Conservation (phyloP, 805 yeast genomes). For the Torulaspora indica region DNA sequence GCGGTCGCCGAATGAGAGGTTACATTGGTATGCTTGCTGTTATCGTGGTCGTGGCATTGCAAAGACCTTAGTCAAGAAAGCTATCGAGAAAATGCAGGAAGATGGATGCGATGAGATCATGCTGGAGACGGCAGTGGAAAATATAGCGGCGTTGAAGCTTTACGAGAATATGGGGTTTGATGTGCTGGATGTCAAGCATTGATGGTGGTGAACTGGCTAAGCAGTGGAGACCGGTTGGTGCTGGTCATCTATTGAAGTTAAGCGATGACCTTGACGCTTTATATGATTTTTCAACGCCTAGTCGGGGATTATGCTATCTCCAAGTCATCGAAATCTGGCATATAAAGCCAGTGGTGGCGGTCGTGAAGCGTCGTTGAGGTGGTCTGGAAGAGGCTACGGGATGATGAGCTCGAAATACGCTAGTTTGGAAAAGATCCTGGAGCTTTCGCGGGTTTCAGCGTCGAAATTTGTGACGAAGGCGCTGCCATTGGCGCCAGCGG, state of each 20-base stretch:
- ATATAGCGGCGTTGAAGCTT: slow-evolving; percentile 60
- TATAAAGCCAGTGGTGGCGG: no score
- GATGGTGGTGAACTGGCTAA: no score
- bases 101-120: slow-evolving; percentile 82
- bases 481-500: slow-evolving; percentile 40
- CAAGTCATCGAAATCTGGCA: no score
- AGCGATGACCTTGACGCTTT: neutral
- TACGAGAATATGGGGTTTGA: slow-evolving; percentile 77
- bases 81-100: slow-evolving; percentile 59
- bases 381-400: neutral
- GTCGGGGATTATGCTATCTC: no score
- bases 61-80: slow-evolving; percentile 55
- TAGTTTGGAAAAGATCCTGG: slow-evolving; percentile 23
- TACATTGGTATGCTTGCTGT: slow-evolving; percentile 97
- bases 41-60: slow-evolving; percentile 83
- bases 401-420: slow-evolving; percentile 9
- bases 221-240: no score
- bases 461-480: slow-evolving; percentile 24
- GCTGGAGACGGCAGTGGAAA: slow-evolving; percentile 86
- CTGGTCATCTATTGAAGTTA: neutral
- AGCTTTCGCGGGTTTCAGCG: slow-evolving; percentile 18
- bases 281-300: neutral
- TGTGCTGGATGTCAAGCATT: no score
- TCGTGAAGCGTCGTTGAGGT: neutral
- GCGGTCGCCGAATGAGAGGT: slow-evolving; percentile 66